A percentile compares a stretch with the other conserved stretches of the same genome.
Evolutionary conservation across 768 basidiomycete species (phyloP).

Genomic region (Grammothele lineata): DNA sequence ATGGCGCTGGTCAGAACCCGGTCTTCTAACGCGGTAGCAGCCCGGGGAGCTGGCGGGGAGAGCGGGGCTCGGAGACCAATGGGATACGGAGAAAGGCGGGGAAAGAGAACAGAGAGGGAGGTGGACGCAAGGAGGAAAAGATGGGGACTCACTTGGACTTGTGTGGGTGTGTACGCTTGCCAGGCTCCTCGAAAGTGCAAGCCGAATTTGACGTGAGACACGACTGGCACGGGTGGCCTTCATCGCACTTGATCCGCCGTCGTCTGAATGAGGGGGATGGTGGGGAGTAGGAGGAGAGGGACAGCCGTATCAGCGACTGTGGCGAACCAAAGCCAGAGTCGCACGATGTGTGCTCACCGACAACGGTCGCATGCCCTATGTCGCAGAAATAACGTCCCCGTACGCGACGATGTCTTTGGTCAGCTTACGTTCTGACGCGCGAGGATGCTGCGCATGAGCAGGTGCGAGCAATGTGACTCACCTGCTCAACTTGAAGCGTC

Average conservation of each 20-base stretch:
- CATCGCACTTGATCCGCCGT: constrained; percentile 82
- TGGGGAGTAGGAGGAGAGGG: too few relatives aligned
- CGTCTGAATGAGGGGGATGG: too few relatives aligned
- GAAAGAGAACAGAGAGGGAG: neutral
- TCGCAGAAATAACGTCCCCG: neutral
- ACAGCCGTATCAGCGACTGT: too few relatives aligned
- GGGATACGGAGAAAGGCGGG: neutral
- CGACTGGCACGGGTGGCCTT: constrained; percentile 85
- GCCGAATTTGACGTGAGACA: constrained; percentile 78
- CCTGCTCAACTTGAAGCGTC: constrained; percentile 88
- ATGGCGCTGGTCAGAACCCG: too few relatives aligned
- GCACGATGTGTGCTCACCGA: constrained; percentile 68
- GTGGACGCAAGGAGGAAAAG: neutral
- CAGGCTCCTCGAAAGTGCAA: constrained; percentile 85
- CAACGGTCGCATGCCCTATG: constrained; percentile 85
- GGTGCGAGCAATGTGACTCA: constrained; percentile 28
- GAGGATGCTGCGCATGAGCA: too few relatives aligned
- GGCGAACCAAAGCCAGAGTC: too few relatives aligned
- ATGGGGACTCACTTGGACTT: constrained; percentile 70
- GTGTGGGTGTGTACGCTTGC: constrained; percentile 81
- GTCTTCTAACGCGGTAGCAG: too few relatives aligned
- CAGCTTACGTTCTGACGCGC: constrained; percentile 1
- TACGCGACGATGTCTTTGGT: constrained; percentile 1
- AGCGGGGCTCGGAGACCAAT: too few relatives aligned
- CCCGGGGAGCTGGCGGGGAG: too few relatives aligned